Conservation (phyloP, 768 basidiomycete species). For the Suillus plorans region DNA sequence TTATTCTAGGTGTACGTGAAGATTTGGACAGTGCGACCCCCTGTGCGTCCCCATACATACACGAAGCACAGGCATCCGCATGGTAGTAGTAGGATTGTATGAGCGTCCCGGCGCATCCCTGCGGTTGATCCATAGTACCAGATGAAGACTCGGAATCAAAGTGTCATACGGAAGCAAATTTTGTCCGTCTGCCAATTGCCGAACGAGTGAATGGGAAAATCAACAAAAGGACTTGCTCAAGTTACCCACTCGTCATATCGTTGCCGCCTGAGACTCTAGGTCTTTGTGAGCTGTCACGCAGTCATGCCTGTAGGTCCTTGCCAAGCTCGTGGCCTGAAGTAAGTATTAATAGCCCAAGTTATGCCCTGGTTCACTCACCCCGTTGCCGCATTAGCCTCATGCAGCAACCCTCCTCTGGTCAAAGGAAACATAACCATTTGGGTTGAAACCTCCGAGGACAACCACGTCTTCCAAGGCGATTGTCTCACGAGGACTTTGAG, state of each 20-base stretch:
- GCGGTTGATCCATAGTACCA: not conserved
- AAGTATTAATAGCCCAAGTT: not conserved
- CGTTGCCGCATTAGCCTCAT: constrained; percentile 23
- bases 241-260: not conserved
- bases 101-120: not conserved
- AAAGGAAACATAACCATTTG: constrained; percentile 49
- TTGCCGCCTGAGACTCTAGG: not conserved
- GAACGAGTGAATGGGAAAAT: not conserved
- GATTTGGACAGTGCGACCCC: no score
- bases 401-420: constrained; percentile 56
- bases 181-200: not conserved
- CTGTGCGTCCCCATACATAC: no score
- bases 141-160: not conserved
- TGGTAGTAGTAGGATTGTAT: not conserved
- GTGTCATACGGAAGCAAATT: not conserved
- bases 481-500: constrained; percentile 62
- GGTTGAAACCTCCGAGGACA: constrained; percentile 61
- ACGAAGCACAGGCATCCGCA: no score
- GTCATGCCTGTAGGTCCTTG: constrained; percentile 44
- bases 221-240: not conserved
- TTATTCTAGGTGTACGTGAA: not conserved
- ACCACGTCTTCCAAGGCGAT: constrained; percentile 57
- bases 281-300: not conserved
- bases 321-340: no score
- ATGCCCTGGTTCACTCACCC: not conserved